Conservation (phyloP, 1,139 yeast species). For the Pichia sp. region DNA sequence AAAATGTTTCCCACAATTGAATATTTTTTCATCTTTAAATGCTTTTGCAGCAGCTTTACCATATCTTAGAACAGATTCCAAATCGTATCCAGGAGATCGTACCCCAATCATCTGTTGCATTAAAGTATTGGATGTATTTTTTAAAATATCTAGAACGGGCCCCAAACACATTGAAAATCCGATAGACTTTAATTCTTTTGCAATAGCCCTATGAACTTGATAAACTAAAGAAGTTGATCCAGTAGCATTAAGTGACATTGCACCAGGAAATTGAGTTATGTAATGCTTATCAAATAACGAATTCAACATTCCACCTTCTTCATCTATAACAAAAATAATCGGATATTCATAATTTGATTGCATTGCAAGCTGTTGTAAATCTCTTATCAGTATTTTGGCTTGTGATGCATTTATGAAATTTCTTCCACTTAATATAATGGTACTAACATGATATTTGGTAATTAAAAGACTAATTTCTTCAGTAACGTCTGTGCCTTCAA, state of each 20-base stretch:
- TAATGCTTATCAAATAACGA: slow-evolving; percentile 49
- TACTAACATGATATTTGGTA: slow-evolving; percentile 47
- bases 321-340: slow-evolving; percentile 39
- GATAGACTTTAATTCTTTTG: slow-evolving; percentile 45
- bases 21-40: slow-evolving; percentile 48
- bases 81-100: slow-evolving; percentile 59
- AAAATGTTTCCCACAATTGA: slow-evolving; percentile 60
- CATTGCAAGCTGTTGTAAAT: slow-evolving; percentile 51
- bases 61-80: slow-evolving; percentile 51
- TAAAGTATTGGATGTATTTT: slow-evolving; percentile 47
- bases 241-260: slow-evolving; percentile 62
- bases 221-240: slow-evolving; percentile 48
- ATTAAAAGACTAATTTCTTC: slow-evolving; percentile 51
- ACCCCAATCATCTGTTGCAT: slow-evolving; percentile 48
- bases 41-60: slow-evolving; percentile 57
- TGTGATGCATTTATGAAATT: slow-evolving; percentile 52
- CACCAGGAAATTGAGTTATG: slow-evolving; percentile 59
- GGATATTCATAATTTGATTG: slow-evolving; percentile 52
- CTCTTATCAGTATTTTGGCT: slow-evolving; percentile 44
- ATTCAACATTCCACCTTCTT: slow-evolving; percentile 50
- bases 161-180: slow-evolving; percentile 58
- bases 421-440: slow-evolving; percentile 51
- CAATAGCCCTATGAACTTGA: slow-evolving; percentile 52
- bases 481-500: slow-evolving; percentile 53
- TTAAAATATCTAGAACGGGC: slow-evolving; percentile 60